phyloP scores from a whole-genome alignment of 129 eudicot genomes.

The Artemisia tridentata region DNA sequence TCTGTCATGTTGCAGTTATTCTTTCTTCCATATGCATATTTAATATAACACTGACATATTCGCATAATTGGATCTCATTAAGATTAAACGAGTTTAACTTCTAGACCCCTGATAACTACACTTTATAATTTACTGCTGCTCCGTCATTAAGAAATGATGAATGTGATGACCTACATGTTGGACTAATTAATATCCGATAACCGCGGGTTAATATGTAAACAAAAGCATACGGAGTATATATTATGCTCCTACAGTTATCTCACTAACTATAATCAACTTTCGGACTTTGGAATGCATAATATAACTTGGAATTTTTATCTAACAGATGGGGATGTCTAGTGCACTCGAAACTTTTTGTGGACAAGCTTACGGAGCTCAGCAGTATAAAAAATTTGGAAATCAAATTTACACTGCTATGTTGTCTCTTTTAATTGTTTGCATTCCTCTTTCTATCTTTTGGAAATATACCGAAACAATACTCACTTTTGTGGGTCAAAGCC shows the following conservation, averaged over 20 bases:
- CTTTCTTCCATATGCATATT: background rate
- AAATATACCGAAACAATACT: constrained; percentile 40
- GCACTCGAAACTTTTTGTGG: constrained; percentile 67
- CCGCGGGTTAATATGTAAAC: background rate
- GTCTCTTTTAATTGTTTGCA: constrained; percentile 49
- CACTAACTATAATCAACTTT: background rate
- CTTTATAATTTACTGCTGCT: no score
- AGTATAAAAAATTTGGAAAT: constrained; percentile 54
- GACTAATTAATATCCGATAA: background rate
- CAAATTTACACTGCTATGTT: constrained; percentile 55
- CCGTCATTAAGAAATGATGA: no score
- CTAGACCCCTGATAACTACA: no score
- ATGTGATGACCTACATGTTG: background rate
- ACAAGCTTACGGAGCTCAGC: constrained; percentile 72
- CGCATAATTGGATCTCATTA: no score
- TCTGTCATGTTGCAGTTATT: background rate
- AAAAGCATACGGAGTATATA: no score
- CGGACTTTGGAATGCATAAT: background rate
- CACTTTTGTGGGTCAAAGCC: constrained; percentile 54
- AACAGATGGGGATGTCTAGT: constrained; percentile 59
- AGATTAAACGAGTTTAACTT: no score
- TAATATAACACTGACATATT: background rate
- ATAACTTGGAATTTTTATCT: background rate
- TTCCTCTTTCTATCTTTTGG: constrained; percentile 61
- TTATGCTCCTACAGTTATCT: background rate